Conservation (phyloP, 768 basidiomycete species). For the Phylloporus sp. region DNA sequence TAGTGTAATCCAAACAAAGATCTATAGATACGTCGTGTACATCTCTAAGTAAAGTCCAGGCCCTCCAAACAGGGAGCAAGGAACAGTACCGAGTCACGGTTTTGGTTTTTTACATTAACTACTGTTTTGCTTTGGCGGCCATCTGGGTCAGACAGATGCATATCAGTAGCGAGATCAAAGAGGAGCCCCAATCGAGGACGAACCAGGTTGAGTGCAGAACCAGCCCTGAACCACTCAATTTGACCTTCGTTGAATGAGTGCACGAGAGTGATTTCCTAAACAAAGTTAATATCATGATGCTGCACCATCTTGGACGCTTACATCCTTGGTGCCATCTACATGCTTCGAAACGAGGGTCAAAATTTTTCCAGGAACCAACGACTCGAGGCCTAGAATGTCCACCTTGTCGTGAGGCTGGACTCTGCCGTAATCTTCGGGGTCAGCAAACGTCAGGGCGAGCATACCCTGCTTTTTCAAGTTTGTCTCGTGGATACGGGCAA, state of each 20-base stretch:
- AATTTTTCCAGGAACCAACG: constrained; percentile 90
- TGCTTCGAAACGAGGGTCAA: constrained; percentile 82
- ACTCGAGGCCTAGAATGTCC: constrained; percentile 83
- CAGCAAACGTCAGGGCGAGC: constrained; percentile 91
- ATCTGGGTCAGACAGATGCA: constrained; percentile 39
- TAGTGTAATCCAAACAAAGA: not conserved
- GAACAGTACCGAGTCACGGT: not conserved
- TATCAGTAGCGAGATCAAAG: not conserved
- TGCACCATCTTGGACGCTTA: constrained; percentile 25
- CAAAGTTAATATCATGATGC: constrained; percentile 11
- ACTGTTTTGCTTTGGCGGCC: constrained; percentile 60
- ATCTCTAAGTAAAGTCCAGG: not conserved
- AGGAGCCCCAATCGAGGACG: constrained; percentile 27
- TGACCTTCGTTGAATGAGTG: constrained; percentile 97
- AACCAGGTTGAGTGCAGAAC: constrained; percentile 87
- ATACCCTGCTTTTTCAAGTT: constrained; percentile 99
- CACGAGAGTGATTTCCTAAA: constrained; percentile 67
- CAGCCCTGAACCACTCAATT: constrained; percentile 98
- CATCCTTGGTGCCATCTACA: constrained; percentile 70
- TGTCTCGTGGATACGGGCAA: constrained; percentile 97
- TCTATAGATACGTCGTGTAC: too few species aligned
- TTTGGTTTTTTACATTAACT: constrained; percentile 18
- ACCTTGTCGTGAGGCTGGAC: constrained; percentile 83
- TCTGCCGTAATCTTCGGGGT: constrained; percentile 94
- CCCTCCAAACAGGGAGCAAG: constrained; percentile 2